phyloP scores from a whole-genome alignment of 129 eudicot species.

The Flaveria bidentis region DNA sequence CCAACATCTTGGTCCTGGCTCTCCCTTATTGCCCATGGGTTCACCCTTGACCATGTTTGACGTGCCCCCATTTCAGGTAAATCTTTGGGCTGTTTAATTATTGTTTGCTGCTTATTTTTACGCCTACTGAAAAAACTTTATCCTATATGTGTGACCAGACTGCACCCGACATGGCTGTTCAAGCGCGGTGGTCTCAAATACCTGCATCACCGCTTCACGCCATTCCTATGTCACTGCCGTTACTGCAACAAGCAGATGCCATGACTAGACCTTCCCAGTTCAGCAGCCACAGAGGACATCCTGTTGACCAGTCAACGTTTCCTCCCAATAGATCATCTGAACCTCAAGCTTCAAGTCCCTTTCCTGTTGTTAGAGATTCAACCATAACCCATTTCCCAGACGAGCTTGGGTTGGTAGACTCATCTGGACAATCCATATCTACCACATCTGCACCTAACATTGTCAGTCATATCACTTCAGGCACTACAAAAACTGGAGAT shows the following conservation, averaged over 20 bases:
- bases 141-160: constrained; percentile 44
- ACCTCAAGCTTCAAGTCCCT: constrained; percentile 49
- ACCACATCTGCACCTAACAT: constrained; percentile 35
- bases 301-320: constrained; percentile 52
- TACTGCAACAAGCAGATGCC: constrained; percentile 61
- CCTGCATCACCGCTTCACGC: constrained; percentile 61
- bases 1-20: constrained; percentile 89
- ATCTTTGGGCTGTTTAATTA: not conserved
- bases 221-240: constrained; percentile 51
- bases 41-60: constrained; percentile 86
- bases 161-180: constrained; percentile 66
- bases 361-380: constrained; percentile 44
- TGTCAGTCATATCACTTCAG: constrained; percentile 33
- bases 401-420: constrained; percentile 56
- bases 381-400: constrained; percentile 48
- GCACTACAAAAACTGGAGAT: constrained; percentile 44
- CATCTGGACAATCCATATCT: constrained; percentile 39
- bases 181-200: constrained; percentile 67
- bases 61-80: constrained; percentile 90
- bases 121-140: constrained; percentile 6
- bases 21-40: constrained; percentile 74
- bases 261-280: constrained; percentile 49
- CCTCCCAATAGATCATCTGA: constrained; percentile 54
- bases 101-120: not conserved
- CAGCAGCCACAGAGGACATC: constrained; percentile 52